A percentile compares a stretch with the other conserved stretches of the same genome.
These are phyloP conservation scores for Cercophora newfieldiana DNA, from an alignment of 495 filamentous ascomycete genomes.

Conservation along the genomic window DNA sequence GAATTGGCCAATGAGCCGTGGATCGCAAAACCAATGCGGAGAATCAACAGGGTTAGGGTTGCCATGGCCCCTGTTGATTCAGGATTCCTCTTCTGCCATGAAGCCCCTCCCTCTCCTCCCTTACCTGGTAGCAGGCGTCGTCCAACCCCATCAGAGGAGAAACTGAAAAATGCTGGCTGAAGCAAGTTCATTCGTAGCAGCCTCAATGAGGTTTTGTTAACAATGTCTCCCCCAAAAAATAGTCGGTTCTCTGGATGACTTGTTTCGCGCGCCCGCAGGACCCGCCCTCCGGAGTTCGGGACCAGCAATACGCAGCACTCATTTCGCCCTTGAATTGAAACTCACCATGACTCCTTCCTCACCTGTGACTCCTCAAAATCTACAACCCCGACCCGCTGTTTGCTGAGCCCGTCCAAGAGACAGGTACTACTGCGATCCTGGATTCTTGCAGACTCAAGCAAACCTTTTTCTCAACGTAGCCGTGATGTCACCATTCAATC, in stretches of 20 bases:
- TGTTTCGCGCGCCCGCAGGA: background rate
- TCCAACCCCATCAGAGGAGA: background rate
- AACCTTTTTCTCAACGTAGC: background rate
- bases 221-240: background rate
- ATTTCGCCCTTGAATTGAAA: background rate
- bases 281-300: conserved; percentile 36
- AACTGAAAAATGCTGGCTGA: background rate
- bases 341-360: conserved; percentile 18
- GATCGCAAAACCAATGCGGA: too few relatives aligned
- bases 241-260: background rate
- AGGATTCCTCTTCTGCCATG: too few relatives aligned
- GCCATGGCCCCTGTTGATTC: too few relatives aligned
- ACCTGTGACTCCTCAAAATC: conserved; percentile 22
- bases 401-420: background rate
- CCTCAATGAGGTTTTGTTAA: background rate
- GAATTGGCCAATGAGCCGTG: too few relatives aligned
- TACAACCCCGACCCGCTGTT: background rate
- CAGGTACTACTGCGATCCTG: background rate
- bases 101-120: too few relatives aligned
- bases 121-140: too few relatives aligned
- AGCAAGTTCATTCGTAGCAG: background rate
- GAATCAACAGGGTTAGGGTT: too few relatives aligned
- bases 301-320: conserved; percentile 3
- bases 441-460: background rate
- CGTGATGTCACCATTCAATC: conserved; percentile 62